A percentile compares a stretch with the other conserved stretches of the same genome.
phyloP scores from a whole-genome alignment of 768 basidiomycete genomes.

The Lepiota venenata region DNA sequence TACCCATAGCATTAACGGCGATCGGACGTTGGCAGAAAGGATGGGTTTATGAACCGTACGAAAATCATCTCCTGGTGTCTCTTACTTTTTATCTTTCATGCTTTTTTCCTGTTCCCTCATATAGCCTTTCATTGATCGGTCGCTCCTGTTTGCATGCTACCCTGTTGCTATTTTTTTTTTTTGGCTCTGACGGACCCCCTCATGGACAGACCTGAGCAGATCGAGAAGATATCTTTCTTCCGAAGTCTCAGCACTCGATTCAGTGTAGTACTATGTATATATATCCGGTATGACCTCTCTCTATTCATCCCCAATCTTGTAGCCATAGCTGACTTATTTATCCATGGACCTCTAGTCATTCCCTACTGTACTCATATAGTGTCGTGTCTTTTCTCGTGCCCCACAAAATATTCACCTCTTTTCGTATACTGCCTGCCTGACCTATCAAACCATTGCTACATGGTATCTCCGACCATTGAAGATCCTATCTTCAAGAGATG shows the following conservation, averaged over 20 bases:
- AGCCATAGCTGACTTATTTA: conserved; percentile 23
- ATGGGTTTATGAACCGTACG: conserved; percentile 60
- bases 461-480: too few relatives aligned
- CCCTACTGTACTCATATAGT: conserved; percentile 13
- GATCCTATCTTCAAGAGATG: too few relatives aligned
- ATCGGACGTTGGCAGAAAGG: conserved; percentile 84
- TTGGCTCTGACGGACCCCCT: conserved; percentile 10
- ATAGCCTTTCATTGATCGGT: conserved; percentile 8
- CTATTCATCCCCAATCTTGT: conserved; percentile 17
- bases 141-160: conserved; percentile 11
- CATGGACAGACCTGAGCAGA: conserved; percentile 11
- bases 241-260: conserved; percentile 10
- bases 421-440: too few relatives aligned
- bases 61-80: neutral
- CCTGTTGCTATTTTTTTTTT: conserved; percentile 10
- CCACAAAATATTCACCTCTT: neutral
- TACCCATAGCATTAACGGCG: conserved; percentile 35
- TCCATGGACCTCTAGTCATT: conserved; percentile 11
- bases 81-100: conserved; percentile 7
- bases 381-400: neutral
- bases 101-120: conserved; percentile 10
- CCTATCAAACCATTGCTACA: too few relatives aligned
- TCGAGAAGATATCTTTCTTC: conserved; percentile 7
- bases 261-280: conserved; percentile 18
- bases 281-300: conserved; percentile 22